Evolutionary conservation across 2,329 filamentous ascomycete genomes (phyloP).

Genomic region (Neonectria coccinea): DNA sequence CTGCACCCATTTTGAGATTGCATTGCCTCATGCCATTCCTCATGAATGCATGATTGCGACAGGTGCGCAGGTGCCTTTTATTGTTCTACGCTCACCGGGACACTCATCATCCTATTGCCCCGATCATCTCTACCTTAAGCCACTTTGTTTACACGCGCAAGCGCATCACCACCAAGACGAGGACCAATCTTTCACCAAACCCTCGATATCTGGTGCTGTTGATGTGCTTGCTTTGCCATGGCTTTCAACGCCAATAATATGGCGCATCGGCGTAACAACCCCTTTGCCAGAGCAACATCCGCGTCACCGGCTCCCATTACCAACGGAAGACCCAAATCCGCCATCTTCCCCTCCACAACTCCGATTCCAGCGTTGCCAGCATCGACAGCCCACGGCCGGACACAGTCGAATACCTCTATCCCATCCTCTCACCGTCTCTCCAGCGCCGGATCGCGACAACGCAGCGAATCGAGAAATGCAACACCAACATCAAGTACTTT

Average conservation of each 20-base stretch:
- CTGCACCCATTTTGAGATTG: conserved; percentile 32
- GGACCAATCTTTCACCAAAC: conserved; percentile 27
- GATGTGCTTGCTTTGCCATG: conserved; percentile 48
- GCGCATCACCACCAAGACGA: conserved; percentile 28
- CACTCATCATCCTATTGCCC: conserved; percentile 12
- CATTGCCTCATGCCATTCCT: conserved; percentile 43
- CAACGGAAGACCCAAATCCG: conserved; percentile 77
- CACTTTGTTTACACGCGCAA: conserved; percentile 44
- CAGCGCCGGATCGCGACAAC: conserved; percentile 44
- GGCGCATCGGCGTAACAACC: conserved; percentile 82
- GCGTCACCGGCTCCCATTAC: conserved; percentile 70
- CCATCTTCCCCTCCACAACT: conserved; percentile 74
- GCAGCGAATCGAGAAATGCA: conserved; percentile 73
- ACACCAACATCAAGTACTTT: conserved; percentile 82
- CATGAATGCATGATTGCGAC: conserved; percentile 41
- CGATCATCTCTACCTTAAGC: conserved; percentile 17
- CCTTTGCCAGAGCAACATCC: conserved; percentile 78
- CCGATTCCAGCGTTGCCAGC: conserved; percentile 54
- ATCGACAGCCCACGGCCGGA: conserved; percentile 71
- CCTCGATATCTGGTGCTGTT: conserved; percentile 41
- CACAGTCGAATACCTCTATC: conserved; percentile 73
- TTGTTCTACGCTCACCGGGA: conserved; percentile 34
- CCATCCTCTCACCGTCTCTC: conserved; percentile 40
- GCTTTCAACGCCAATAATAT: conserved; percentile 51
- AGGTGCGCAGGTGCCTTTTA: conserved; percentile 40